A percentile compares a stretch with the other conserved stretches of the same genome.
Evolutionary conservation across 2,329 filamentous ascomycete species (phyloP).

Genomic region (Clonostachys byssicola): DNA sequence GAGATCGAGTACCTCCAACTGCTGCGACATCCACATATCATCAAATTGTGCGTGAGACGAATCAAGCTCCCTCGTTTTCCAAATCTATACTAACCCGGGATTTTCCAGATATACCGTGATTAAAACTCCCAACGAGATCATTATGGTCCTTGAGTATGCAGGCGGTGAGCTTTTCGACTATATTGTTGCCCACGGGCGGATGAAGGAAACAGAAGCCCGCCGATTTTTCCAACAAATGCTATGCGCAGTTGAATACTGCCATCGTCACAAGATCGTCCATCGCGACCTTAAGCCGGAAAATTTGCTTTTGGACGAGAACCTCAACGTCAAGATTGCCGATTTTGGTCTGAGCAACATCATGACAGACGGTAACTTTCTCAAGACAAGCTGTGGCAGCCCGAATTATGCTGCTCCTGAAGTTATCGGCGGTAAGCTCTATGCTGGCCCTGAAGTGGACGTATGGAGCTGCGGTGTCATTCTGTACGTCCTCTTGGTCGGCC

Average conservation of each 20-base stretch:
- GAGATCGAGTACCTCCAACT: constrained; percentile 98
- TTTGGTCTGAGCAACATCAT: constrained; percentile 99
- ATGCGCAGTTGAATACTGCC: constrained; percentile 97
- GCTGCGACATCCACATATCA: constrained; percentile 94
- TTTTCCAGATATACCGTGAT: constrained; percentile 82
- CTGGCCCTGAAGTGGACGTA: constrained; percentile 95
- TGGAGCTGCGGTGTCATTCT: constrained; percentile 96
- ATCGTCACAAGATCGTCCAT: constrained; percentile 98
- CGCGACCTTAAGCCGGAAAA: constrained; percentile 98
- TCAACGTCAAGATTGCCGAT: constrained; percentile 99
- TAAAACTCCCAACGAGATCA: constrained; percentile 89
- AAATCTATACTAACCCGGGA: neutral
- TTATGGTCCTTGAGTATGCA: constrained; percentile 98
- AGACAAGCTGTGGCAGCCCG: constrained; percentile 95
- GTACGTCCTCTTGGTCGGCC: constrained; percentile 75
- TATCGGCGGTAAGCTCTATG: constrained; percentile 95
- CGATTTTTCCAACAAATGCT: constrained; percentile 99
- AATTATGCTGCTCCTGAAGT: constrained; percentile 98
- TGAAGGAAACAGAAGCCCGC: constrained; percentile 87
- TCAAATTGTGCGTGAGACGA: constrained; percentile 72
- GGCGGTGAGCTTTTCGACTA: constrained; percentile 97
- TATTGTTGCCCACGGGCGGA: constrained; percentile 88
- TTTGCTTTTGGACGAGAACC: constrained; percentile 85
- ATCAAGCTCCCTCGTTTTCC: neutral
- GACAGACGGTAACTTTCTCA: constrained; percentile 98